phyloP scores from a whole-genome alignment of 768 basidiomycete species.

The Coprinellus aureogranulatus region DNA sequence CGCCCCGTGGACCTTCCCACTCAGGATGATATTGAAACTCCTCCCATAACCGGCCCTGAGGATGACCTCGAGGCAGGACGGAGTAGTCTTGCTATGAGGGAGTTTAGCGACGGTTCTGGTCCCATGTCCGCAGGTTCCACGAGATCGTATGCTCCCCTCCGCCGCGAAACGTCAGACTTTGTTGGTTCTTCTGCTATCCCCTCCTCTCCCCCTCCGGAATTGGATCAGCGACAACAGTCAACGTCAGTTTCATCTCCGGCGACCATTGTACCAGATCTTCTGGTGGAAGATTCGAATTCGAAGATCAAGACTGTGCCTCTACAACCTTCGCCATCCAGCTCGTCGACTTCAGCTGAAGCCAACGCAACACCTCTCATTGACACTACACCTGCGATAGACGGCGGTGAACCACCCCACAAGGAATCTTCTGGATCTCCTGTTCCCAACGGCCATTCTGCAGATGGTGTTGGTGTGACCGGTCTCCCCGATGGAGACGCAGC shows the following conservation, averaged over 20 bases:
- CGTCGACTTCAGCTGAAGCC: not conserved
- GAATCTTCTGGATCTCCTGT: constrained; percentile 32
- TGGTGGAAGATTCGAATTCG: constrained; percentile 44
- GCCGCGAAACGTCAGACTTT: constrained; percentile 23
- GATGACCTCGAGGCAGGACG: constrained; percentile 53
- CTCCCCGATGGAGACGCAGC: constrained; percentile 45
- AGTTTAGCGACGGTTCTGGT: constrained; percentile 20
- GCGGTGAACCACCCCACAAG: constrained; percentile 5
- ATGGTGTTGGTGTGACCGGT: constrained; percentile 63
- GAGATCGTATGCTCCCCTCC: constrained; percentile 20
- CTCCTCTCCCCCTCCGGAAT: constrained; percentile 11
- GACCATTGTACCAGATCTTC: constrained; percentile 44
- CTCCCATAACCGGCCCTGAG: constrained; percentile 41
- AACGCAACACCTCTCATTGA: not conserved
- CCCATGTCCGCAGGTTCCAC: constrained; percentile 16
- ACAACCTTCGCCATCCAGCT: constrained; percentile 25
- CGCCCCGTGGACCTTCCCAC: constrained; percentile 69
- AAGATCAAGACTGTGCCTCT: constrained; percentile 35
- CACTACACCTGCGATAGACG: not conserved
- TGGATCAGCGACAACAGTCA: constrained; percentile 12
- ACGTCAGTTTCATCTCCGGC: constrained; percentile 15
- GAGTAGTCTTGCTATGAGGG: constrained; percentile 30
- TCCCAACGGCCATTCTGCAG: too few relatives aligned
- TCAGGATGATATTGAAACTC: constrained; percentile 53
- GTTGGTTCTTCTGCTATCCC: constrained; percentile 18